Percentiles rank a stretch among this genome's conserved stretches.
Evolutionary conservation across 1,284 basidiomycete species (phyloP).

Genomic region (Cutaneotrichosporon dermatis): DNA sequence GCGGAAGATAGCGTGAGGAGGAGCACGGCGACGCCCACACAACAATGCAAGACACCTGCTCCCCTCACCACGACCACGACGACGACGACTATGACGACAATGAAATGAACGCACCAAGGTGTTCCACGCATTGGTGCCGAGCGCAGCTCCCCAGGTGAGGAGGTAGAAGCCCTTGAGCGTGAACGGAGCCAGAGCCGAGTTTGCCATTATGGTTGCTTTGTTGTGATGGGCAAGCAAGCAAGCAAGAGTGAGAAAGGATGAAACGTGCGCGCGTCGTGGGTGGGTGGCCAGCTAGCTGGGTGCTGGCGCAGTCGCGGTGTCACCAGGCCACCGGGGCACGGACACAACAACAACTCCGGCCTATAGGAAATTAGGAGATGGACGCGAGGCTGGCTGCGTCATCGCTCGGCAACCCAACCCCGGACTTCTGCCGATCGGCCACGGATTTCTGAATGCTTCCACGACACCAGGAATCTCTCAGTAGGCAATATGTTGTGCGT

Average conservation of each 20-base stretch:
- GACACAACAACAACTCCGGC: no score
- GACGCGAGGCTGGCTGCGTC: no score
- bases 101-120: constrained; percentile 31
- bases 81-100: no score
- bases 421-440: no score
- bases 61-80: no score
- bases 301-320: not conserved
- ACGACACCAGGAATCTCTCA: no score
- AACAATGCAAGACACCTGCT: no score
- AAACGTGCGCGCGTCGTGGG: not conserved
- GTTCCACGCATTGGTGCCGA: constrained; percentile 46
- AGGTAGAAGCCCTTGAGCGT: constrained; percentile 49
- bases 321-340: not conserved
- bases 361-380: no score
- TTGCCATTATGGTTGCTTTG: constrained; percentile 21
- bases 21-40: no score
- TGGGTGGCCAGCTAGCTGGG: not conserved
- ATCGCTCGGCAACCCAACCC: no score
- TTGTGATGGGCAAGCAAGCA: not conserved
- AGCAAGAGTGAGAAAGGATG: not conserved
- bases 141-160: constrained; percentile 47
- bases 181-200: constrained; percentile 42
- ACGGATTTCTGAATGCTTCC: not conserved
- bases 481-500: no score
- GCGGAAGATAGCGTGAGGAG: not conserved